phyloP scores from a whole-genome alignment of 192 early-diverging fungal species.

The Tieghemiomyces parasiticus region DNA sequence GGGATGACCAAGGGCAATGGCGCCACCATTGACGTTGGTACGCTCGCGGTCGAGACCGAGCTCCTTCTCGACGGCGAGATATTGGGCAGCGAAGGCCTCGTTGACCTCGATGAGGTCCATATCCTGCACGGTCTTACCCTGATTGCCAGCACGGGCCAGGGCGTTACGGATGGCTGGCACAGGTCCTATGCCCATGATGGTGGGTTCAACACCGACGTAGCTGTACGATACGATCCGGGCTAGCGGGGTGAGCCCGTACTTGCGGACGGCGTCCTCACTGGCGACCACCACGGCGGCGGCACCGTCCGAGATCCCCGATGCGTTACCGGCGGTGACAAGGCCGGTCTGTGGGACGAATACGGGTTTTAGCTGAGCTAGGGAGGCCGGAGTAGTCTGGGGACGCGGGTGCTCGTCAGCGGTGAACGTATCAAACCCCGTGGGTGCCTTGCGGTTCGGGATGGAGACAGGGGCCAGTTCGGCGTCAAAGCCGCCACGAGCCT shows the following conservation, averaged over 20 bases:
- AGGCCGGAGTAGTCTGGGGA: constrained; percentile 67
- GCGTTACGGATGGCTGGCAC: constrained; percentile 78
- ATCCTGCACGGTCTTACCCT: constrained; percentile 58
- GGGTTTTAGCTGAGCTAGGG: constrained; percentile 56
- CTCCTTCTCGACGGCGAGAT: constrained; percentile 77
- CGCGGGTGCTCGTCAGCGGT: constrained; percentile 80
- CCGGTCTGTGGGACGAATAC: constrained; percentile 84
- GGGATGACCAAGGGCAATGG: constrained; percentile 89
- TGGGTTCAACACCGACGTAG: constrained; percentile 78
- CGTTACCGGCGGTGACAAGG: constrained; percentile 85
- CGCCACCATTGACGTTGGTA: constrained; percentile 82
- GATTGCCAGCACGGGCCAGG: constrained; percentile 64
- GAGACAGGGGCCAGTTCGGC: constrained; percentile 75
- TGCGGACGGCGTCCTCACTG: constrained; percentile 67
- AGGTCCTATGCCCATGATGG: constrained; percentile 94
- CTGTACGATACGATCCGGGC: constrained; percentile 76
- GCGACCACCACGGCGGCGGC: constrained; percentile 78
- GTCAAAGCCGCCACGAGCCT: constrained; percentile 58
- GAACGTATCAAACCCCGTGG: constrained; percentile 40
- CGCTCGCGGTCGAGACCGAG: constrained; percentile 63
- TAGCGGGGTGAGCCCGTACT: constrained; percentile 64
- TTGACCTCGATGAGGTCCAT: constrained; percentile 93
- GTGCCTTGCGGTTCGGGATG: constrained; percentile 65
- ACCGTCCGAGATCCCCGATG: constrained; percentile 91
- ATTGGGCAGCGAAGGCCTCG: constrained; percentile 95